Evolutionary conservation across 2,329 filamentous ascomycete genomes (phyloP).

Genomic region (Aureobasidium sp.): DNA sequence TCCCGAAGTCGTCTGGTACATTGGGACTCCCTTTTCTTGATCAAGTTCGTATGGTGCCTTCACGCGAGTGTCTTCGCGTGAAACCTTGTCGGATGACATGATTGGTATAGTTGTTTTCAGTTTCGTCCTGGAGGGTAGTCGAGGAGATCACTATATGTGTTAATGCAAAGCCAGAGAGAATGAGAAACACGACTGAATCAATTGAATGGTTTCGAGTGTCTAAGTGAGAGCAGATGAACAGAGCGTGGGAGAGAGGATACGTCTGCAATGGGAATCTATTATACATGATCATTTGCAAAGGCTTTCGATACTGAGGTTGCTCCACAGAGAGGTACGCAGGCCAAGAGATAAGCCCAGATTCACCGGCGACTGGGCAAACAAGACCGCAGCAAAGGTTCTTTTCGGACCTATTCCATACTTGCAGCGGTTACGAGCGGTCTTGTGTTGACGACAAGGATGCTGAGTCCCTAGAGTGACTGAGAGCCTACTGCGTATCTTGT

Average conservation of each 20-base stretch:
- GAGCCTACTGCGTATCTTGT: not conserved
- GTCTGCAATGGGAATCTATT: not conserved
- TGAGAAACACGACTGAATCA: not conserved
- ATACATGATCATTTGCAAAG: not conserved
- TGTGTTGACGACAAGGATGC: not conserved
- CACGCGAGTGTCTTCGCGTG: not conserved
- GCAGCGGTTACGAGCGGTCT: not conserved
- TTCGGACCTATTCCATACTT: not conserved
- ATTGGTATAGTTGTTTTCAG: not conserved
- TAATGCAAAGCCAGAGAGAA: not conserved
- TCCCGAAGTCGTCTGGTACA: not conserved
- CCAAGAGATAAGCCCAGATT: slow-evolving; percentile 8
- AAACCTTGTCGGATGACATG: not conserved
- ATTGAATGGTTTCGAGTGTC: not conserved
- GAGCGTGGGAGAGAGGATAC: not conserved
- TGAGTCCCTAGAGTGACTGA: not conserved
- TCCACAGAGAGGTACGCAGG: not conserved
- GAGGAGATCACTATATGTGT: not conserved
- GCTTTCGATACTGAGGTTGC: not conserved
- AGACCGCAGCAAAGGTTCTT: not conserved
- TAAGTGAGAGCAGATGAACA: not conserved
- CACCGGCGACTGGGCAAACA: not conserved
- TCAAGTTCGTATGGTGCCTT: not conserved
- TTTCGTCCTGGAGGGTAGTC: not conserved
- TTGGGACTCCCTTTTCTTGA: slow-evolving; percentile 4